These are phyloP conservation scores for Cladosporium sp. DNA, from an alignment of 2,329 filamentous ascomycete species.

Conservation along the genomic window DNA sequence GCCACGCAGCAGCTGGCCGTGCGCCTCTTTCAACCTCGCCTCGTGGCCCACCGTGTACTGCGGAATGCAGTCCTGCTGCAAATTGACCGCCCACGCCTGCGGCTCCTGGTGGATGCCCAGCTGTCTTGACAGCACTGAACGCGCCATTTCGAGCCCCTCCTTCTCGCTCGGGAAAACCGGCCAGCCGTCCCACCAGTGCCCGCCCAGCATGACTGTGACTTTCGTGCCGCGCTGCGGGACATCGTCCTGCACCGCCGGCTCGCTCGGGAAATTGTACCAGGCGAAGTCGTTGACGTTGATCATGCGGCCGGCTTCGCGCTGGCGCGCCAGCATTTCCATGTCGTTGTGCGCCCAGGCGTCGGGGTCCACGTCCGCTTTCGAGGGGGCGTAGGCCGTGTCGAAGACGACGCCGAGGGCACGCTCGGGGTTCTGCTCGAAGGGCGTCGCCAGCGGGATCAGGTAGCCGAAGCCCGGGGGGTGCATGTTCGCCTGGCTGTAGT, in stretches of 20 bases:
- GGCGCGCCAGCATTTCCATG: slow-evolving; percentile 21
- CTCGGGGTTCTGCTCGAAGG: slow-evolving; percentile 71
- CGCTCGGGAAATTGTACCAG: slow-evolving; percentile 31
- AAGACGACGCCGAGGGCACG: slow-evolving; percentile 88
- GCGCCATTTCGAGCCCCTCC: slow-evolving; percentile 67
- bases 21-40: slow-evolving; percentile 54
- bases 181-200: slow-evolving; percentile 80
- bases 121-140: slow-evolving; percentile 66
- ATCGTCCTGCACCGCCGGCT: slow-evolving; percentile 29
- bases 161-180: slow-evolving; percentile 58
- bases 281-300: slow-evolving; percentile 32
- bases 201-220: slow-evolving; percentile 90
- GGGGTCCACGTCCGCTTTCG: slow-evolving; percentile 20
- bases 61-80: slow-evolving; percentile 74
- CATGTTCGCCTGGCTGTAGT: slow-evolving; percentile 64
- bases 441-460: slow-evolving; percentile 73
- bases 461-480: slow-evolving; percentile 80
- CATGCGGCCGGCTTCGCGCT: slow-evolving; percentile 22
- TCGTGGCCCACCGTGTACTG: slow-evolving; percentile 83
- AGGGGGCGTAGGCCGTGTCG: slow-evolving; percentile 59
- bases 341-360: slow-evolving; percentile 22
- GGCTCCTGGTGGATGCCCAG: slow-evolving; percentile 65
- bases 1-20: slow-evolving; percentile 49
- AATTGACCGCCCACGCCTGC: slow-evolving; percentile 55
- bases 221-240: slow-evolving; percentile 63